A percentile compares a stretch with the other conserved stretches of the same genome.
Conservation (phyloP, 1,284 basidiomycete genomes). For the Cronartium quercuum region DNA sequence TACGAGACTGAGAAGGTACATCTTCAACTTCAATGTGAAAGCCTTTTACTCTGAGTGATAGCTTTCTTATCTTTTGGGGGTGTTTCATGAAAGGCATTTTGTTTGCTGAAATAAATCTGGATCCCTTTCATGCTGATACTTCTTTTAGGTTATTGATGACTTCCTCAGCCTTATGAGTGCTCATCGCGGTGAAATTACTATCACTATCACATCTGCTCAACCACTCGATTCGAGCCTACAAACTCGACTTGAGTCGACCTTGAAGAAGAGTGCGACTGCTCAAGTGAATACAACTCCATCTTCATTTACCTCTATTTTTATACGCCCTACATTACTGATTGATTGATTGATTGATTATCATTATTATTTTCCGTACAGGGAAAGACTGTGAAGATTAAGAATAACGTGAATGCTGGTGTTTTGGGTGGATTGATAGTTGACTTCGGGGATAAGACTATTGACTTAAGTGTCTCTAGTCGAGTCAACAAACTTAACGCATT, state of each 20-base stretch:
- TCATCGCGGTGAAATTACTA: conserved; percentile 87
- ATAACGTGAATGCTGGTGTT: conserved; percentile 70
- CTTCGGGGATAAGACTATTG: conserved; percentile 96
- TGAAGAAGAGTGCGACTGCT: conserved; percentile 76
- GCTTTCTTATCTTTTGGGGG: too few relatives aligned
- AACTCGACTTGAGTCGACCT: conserved; percentile 67
- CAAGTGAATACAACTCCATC: conserved; percentile 64
- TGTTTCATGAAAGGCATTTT: too few relatives aligned
- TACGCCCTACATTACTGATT: conserved; percentile 53
- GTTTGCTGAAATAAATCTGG: not conserved
- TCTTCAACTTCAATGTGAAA: not conserved
- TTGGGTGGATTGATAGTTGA: conserved; percentile 89
- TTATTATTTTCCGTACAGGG: conserved; percentile 1
- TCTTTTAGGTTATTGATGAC: conserved; percentile 67
- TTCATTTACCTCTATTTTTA: conserved; percentile 55
- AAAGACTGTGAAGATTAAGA: conserved; percentile 36
- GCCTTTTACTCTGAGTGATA: not conserved
- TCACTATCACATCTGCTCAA: conserved; percentile 80
- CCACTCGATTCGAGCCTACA: conserved; percentile 67
- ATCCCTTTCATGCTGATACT: too few relatives aligned
- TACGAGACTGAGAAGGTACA: conserved; percentile 62
- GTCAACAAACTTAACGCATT: conserved; percentile 90
- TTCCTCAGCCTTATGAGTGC: conserved; percentile 84
- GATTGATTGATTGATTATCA: not conserved
- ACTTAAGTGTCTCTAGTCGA: conserved; percentile 83